Percentiles rank a stretch among this genome's conserved stretches.
phyloP scores from a whole-genome alignment of 768 basidiomycete genomes.

The Xerocomellus amylosporus region DNA sequence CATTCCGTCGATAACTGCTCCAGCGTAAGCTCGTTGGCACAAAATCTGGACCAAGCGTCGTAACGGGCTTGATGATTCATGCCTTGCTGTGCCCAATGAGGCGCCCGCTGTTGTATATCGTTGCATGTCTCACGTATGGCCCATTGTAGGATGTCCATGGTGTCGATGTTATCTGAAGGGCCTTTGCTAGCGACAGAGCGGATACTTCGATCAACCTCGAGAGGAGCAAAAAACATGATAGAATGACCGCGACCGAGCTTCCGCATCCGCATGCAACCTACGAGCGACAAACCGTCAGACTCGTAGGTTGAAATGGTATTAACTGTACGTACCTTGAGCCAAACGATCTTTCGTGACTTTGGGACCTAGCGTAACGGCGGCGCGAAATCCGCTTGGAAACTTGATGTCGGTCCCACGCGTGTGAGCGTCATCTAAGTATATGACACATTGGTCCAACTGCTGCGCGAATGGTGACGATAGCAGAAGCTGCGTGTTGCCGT shows the following conservation, averaged over 20 bases:
- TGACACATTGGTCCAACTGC: too few relatives aligned
- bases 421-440: slow-evolving; percentile 56
- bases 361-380: background rate
- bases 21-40: slow-evolving; percentile 4
- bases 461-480: too few relatives aligned
- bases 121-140: slow-evolving; percentile 29
- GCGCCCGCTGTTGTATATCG: too few relatives aligned
- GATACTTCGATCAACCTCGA: slow-evolving; percentile 11
- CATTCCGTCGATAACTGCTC: slow-evolving; percentile 24
- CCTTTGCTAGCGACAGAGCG: slow-evolving; percentile 12
- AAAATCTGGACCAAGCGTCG: slow-evolving; percentile 14
- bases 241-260: slow-evolving; percentile 33
- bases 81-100: slow-evolving; percentile 26
- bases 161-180: background rate
- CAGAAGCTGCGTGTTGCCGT: too few relatives aligned
- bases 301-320: too few relatives aligned
- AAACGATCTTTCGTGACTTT: slow-evolving; percentile 49
- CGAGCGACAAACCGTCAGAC: background rate
- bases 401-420: slow-evolving; percentile 49
- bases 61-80: slow-evolving; percentile 31
- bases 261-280: slow-evolving; percentile 52
- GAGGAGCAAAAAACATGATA: too few relatives aligned
- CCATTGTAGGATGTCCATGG: slow-evolving; percentile 45
- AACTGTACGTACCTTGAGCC: slow-evolving; percentile 35
- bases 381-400: slow-evolving; percentile 36